Evolutionary conservation across 306 rosid species (phyloP).

Genomic region (Lagenaria siceraria): DNA sequence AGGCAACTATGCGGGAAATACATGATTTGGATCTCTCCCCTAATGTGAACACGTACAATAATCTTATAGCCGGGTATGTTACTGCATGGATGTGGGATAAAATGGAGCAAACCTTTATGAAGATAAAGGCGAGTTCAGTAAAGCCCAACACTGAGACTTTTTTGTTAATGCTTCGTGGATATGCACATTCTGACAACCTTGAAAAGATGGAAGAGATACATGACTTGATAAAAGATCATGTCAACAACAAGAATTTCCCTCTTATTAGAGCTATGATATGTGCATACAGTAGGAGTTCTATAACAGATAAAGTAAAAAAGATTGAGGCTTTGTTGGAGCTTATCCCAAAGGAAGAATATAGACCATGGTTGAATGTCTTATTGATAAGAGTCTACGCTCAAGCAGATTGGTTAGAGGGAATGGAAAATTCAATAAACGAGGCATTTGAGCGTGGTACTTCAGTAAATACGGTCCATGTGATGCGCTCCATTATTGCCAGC

Average conservation of each 20-base stretch:
- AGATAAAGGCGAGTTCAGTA: slow-evolving; percentile 31
- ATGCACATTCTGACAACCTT: slow-evolving; percentile 49
- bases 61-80: slow-evolving; percentile 53
- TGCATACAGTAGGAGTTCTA: slow-evolving; percentile 67
- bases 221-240: slow-evolving; percentile 32
- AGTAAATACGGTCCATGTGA: slow-evolving; percentile 14
- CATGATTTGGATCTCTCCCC: slow-evolving; percentile 21
- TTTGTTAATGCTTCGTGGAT: slow-evolving; percentile 67
- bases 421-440: slow-evolving; percentile 60
- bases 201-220: slow-evolving; percentile 66
- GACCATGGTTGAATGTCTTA: slow-evolving; percentile 66
- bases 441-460: slow-evolving; percentile 49
- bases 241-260: slow-evolving; percentile 16
- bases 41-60: slow-evolving; percentile 45
- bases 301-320: slow-evolving; percentile 34
- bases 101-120: slow-evolving; percentile 50
- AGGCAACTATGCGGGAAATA: slow-evolving; percentile 41
- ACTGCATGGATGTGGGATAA: slow-evolving; percentile 76
- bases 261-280: slow-evolving; percentile 63
- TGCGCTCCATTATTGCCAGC: slow-evolving; percentile 39
- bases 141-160: slow-evolving; percentile 38
- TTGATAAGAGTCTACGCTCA: slow-evolving; percentile 57
- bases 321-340: slow-evolving; percentile 35
- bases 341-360: slow-evolving; percentile 51
- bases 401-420: slow-evolving; percentile 41